Evolutionary conservation across 169 alveolate species (phyloP).

Genomic region (Toxoplasma gondii): DNA sequence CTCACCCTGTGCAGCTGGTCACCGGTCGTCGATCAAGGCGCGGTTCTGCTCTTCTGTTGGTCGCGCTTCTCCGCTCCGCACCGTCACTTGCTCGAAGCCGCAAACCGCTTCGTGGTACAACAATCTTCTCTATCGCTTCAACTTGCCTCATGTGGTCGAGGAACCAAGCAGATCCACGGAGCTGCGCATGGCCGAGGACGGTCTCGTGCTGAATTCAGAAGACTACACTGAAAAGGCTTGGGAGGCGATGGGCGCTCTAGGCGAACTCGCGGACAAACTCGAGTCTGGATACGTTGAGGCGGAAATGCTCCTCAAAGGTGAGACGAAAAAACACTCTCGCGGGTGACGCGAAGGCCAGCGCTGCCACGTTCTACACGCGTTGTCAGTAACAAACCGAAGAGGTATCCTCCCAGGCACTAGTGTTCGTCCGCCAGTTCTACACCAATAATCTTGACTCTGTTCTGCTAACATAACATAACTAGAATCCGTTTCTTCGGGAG

Average conservation of each 20-base stretch:
- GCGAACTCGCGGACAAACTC: conserved; percentile 79
- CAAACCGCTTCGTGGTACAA: background rate
- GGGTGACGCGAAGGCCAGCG: background rate
- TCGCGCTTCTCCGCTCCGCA: background rate
- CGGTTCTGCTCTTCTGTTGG: background rate
- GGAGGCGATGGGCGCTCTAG: conserved; percentile 85
- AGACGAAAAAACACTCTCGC: background rate
- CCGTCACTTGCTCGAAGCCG: background rate
- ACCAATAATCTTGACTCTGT: too few relatives aligned
- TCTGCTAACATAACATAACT: too few relatives aligned
- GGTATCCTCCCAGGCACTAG: too few relatives aligned
- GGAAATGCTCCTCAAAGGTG: conserved; percentile 79
- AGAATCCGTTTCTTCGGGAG: too few relatives aligned
- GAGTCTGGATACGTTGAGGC: conserved; percentile 88
- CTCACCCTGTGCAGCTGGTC: background rate
- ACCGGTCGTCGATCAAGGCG: background rate
- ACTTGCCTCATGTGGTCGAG: background rate
- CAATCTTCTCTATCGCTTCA: background rate
- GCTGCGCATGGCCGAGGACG: conserved; percentile 67
- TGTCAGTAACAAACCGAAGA: too few relatives aligned
- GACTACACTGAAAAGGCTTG: conserved; percentile 90
- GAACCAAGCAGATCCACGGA: background rate
- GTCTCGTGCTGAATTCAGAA: conserved; percentile 82
- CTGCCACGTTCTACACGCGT: too few relatives aligned
- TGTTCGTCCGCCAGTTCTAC: too few relatives aligned